These are phyloP conservation scores for Phylloporus arenicola DNA, from an alignment of 768 basidiomycete genomes.

Conservation along the genomic window DNA sequence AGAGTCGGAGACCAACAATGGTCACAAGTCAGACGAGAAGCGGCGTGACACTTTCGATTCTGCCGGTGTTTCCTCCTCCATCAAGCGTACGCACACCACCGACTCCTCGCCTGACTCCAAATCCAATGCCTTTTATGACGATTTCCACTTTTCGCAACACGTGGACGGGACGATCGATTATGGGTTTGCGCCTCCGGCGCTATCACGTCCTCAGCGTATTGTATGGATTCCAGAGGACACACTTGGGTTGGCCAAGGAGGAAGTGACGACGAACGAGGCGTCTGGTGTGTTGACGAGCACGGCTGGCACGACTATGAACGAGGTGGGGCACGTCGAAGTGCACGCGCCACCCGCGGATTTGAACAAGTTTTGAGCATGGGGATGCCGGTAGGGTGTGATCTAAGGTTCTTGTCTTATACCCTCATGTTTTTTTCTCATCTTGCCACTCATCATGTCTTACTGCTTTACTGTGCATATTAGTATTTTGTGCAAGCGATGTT, in stretches of 20 bases:
- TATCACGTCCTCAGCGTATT: constrained; percentile 62
- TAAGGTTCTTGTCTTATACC: not conserved
- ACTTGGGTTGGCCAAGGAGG: constrained; percentile 47
- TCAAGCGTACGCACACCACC: not conserved
- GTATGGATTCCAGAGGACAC: constrained; percentile 83
- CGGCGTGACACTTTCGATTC: constrained; percentile 12
- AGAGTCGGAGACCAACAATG: not conserved
- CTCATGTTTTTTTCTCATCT: not conserved
- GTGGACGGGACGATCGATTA: constrained; percentile 36
- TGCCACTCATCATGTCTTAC: not conserved
- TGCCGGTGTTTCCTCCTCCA: constrained; percentile 3
- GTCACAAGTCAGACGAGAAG: constrained; percentile 13
- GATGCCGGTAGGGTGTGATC: not conserved
- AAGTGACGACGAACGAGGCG: constrained; percentile 50
- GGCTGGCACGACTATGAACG: constrained; percentile 53
- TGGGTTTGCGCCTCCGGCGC: constrained; percentile 87
- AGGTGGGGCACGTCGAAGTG: constrained; percentile 48
- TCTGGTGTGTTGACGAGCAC: constrained; percentile 48
- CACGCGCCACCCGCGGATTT: constrained; percentile 22
- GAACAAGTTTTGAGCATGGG: constrained; percentile 22
- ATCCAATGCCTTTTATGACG: constrained; percentile 8
- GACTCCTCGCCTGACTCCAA: constrained; percentile 6
- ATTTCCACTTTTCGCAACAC: constrained; percentile 22
- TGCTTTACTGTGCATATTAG: not conserved
- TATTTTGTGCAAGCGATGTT: not conserved